phyloP scores from a whole-genome alignment of 1,139 yeast species.

The Diutina mesorugosa region DNA sequence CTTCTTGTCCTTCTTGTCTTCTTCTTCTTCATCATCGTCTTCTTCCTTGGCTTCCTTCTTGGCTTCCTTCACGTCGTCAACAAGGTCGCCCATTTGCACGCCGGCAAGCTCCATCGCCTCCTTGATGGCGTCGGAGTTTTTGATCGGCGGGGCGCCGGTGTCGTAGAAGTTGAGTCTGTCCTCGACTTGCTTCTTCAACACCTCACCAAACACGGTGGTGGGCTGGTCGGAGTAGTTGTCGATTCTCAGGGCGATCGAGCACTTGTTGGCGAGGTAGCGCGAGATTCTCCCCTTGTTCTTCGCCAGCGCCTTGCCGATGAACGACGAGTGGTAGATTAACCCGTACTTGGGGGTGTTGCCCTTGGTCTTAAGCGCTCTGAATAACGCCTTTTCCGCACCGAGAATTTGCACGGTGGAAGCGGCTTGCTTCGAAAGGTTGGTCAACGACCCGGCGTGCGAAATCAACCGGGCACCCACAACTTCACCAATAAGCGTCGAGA shows the following conservation, averaged over 20 bases:
- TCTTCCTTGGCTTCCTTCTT: slow-evolving; percentile 9
- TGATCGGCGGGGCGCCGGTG: slow-evolving; percentile 87
- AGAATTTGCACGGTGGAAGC: slow-evolving; percentile 97
- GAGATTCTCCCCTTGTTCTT: slow-evolving; percentile 99
- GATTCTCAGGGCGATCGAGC: slow-evolving; percentile 97
- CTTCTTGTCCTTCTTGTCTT: slow-evolving; percentile 34
- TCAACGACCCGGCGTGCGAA: slow-evolving; percentile 95
- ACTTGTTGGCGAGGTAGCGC: slow-evolving; percentile 95
- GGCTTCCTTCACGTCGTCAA: slow-evolving; percentile 15
- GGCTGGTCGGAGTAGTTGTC: slow-evolving; percentile 91
- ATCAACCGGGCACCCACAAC: slow-evolving; percentile 97
- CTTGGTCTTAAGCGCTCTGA: slow-evolving; percentile 96
- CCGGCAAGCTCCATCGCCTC: slow-evolving; percentile 71
- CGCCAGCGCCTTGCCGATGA: slow-evolving; percentile 92
- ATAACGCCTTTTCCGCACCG: slow-evolving; percentile 98
- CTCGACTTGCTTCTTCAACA: slow-evolving; percentile 92
- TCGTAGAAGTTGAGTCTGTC: slow-evolving; percentile 94
- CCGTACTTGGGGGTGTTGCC: slow-evolving; percentile 99
- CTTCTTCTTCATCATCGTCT: slow-evolving; percentile 8
- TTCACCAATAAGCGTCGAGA: slow-evolving; percentile 94
- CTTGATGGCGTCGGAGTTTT: slow-evolving; percentile 79
- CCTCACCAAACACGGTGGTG: slow-evolving; percentile 75
- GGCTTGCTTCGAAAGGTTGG: slow-evolving; percentile 93
- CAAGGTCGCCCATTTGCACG: slow-evolving; percentile 14
- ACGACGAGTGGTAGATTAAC: slow-evolving; percentile 90